Percentiles rank a stretch among this genome's conserved stretches.
phyloP scores from a whole-genome alignment of 2,329 filamentous ascomycete genomes.

The Microcyclospora tardicrescens region DNA sequence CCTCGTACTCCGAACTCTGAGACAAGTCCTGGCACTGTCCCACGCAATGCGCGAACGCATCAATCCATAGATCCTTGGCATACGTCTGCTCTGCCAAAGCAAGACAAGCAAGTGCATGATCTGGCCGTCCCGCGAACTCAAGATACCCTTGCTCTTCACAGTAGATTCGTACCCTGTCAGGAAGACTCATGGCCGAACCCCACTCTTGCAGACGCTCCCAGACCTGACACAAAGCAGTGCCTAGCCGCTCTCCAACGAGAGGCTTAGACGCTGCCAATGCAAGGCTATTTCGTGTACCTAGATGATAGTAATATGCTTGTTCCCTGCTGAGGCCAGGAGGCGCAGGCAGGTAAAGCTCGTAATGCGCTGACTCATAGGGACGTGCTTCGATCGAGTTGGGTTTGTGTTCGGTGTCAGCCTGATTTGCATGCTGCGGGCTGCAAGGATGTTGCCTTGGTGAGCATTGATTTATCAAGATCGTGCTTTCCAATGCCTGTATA shows the following conservation, averaged over 20 bases:
- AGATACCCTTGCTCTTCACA: slow-evolving; percentile 58
- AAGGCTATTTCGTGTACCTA: slow-evolving; percentile 62
- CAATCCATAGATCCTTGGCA: slow-evolving; percentile 52
- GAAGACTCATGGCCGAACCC: slow-evolving; percentile 7
- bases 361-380: slow-evolving; percentile 6
- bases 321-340: slow-evolving; percentile 41
- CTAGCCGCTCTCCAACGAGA: slow-evolving; percentile 55
- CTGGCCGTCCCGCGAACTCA: slow-evolving; percentile 50
- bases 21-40: slow-evolving; percentile 57
- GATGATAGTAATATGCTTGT: slow-evolving; percentile 48
- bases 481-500: slow-evolving; percentile 46
- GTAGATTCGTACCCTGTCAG: slow-evolving; percentile 33
- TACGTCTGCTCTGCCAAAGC: slow-evolving; percentile 55
- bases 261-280: slow-evolving; percentile 55
- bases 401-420: slow-evolving; percentile 14
- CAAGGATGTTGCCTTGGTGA: slow-evolving; percentile 11
- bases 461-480: slow-evolving; percentile 43
- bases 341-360: slow-evolving; percentile 58
- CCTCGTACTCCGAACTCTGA: slow-evolving; percentile 47
- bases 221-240: slow-evolving; percentile 50
- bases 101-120: slow-evolving; percentile 55
- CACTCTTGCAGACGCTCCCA: slow-evolving; percentile 46
- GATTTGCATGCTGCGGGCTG: slow-evolving; percentile 13
- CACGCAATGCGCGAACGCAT: slow-evolving; percentile 65
- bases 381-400: slow-evolving; percentile 7